Conservation (phyloP, 371 early-diverging fungal genomes). For the Rhizopus stolonifer region DNA sequence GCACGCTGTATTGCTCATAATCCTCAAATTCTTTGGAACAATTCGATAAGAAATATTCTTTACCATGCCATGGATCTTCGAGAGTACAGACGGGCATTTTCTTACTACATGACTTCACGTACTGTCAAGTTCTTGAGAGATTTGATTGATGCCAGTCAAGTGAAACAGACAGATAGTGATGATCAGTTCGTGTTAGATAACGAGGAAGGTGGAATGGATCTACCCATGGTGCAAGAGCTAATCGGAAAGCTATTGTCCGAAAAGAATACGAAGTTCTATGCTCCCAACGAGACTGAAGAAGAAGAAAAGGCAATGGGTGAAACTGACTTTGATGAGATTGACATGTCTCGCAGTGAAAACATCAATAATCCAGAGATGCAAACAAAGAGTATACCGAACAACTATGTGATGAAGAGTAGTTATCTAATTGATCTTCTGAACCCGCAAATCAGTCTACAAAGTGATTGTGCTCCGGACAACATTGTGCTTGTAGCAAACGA, state of each 20-base stretch:
- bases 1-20: constrained; percentile 52
- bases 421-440: constrained; percentile 68
- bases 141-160: constrained; percentile 24
- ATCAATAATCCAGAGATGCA: constrained; percentile 53
- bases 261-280: constrained; percentile 46
- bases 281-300: constrained; percentile 52
- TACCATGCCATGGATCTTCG: constrained; percentile 50
- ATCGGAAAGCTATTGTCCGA: constrained; percentile 54
- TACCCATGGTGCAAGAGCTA: constrained; percentile 49
- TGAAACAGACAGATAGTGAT: constrained; percentile 7
- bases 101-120: constrained; percentile 51
- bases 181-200: constrained; percentile 21
- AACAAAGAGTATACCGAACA: constrained; percentile 46
- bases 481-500: constrained; percentile 67
- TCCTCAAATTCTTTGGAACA: constrained; percentile 55
- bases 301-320: constrained; percentile 11
- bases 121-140: constrained; percentile 52
- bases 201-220: constrained; percentile 35
- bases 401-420: constrained; percentile 57
- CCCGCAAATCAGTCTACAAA: constrained; percentile 71
- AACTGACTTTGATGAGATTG: constrained; percentile 1
- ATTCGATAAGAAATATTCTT: constrained; percentile 47
- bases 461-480: constrained; percentile 40
- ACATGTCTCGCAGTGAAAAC: constrained; percentile 36
- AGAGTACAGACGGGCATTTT: constrained; percentile 41